These are phyloP conservation scores for Aureobasidium sp. DNA, from an alignment of 2,329 filamentous ascomycete genomes.

Conservation along the genomic window DNA sequence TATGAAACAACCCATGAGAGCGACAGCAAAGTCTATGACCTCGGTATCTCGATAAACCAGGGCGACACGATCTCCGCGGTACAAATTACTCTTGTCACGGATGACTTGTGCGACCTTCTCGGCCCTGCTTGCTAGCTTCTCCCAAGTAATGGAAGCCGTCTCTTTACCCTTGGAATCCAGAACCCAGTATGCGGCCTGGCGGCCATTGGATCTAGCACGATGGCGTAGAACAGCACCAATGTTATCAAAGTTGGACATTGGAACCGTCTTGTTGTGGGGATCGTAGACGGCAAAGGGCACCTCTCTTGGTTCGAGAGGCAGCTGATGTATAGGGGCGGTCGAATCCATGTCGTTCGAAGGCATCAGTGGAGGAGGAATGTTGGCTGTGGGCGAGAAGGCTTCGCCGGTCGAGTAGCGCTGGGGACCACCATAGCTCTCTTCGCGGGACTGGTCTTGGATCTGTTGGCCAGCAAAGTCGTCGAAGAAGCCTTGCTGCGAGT, in stretches of 20 bases:
- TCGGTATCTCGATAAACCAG: conserved; percentile 92
- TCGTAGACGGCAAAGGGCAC: conserved; percentile 92
- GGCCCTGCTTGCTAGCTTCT: conserved; percentile 85
- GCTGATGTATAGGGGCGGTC: conserved; percentile 67
- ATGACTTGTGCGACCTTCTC: conserved; percentile 99
- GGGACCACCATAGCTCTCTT: conserved; percentile 66
- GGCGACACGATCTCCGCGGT: conserved; percentile 89
- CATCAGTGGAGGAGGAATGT: conserved; percentile 85
- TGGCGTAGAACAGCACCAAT: conserved; percentile 87
- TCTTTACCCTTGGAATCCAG: conserved; percentile 94
- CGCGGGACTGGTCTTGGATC: conserved; percentile 55
- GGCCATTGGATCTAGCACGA: conserved; percentile 73
- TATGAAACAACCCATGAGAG: conserved; percentile 91
- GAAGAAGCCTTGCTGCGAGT: conserved; percentile 82
- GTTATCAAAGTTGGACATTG: conserved; percentile 97
- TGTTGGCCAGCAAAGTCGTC: conserved; percentile 94
- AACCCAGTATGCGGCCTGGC: conserved; percentile 92
- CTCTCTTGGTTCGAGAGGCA: conserved; percentile 88
- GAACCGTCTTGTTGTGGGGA: conserved; percentile 75
- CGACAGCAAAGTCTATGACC: conserved; percentile 95
- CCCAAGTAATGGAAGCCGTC: conserved; percentile 94
- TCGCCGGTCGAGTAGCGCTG: conserved; percentile 85
- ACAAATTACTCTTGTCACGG: conserved; percentile 93
- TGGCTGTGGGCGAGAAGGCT: conserved; percentile 85
- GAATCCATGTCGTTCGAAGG: conserved; percentile 70